These are phyloP conservation scores for Dipodascus geniculatus DNA, from an alignment of 805 yeast genomes.

Conservation along the genomic window DNA sequence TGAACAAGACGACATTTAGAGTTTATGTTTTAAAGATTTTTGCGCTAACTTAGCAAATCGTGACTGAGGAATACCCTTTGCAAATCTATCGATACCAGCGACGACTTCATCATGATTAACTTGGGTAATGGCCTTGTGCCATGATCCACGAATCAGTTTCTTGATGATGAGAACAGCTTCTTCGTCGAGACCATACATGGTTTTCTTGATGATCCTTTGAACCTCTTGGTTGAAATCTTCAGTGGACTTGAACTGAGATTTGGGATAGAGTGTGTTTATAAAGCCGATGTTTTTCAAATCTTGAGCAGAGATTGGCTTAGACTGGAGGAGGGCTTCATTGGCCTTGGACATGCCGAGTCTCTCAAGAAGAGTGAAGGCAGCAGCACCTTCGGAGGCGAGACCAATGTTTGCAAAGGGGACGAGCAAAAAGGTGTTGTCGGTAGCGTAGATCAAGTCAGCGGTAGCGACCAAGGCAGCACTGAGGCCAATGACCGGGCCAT, in stretches of 20 bases:
- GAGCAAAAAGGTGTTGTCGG: constrained; percentile 43
- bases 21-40: constrained; percentile 50
- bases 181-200: constrained; percentile 36
- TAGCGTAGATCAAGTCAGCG: constrained; percentile 65
- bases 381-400: constrained; percentile 71
- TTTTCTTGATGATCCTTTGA: constrained; percentile 26
- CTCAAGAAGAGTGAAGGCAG: constrained; percentile 53
- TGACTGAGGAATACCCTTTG: constrained; percentile 59
- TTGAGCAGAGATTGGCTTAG: constrained; percentile 51
- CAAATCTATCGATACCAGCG: constrained; percentile 59
- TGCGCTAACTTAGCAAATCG: constrained; percentile 46
- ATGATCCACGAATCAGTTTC: constrained; percentile 28
- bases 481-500: constrained; percentile 82
- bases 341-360: constrained; percentile 66
- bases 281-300: constrained; percentile 49
- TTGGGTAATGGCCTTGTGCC: constrained; percentile 29
- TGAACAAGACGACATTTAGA: constrained; percentile 25
- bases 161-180: constrained; percentile 37
- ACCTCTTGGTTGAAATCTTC: constrained; percentile 38
- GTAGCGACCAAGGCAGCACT: constrained; percentile 62
- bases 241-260: constrained; percentile 26
- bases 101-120: constrained; percentile 57
- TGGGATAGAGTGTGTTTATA: constrained; percentile 41
- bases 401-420: constrained; percentile 78
- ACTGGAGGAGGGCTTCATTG: constrained; percentile 59